Conservation (phyloP, 2,329 filamentous ascomycete genomes). For the Beauveria sp. region DNA sequence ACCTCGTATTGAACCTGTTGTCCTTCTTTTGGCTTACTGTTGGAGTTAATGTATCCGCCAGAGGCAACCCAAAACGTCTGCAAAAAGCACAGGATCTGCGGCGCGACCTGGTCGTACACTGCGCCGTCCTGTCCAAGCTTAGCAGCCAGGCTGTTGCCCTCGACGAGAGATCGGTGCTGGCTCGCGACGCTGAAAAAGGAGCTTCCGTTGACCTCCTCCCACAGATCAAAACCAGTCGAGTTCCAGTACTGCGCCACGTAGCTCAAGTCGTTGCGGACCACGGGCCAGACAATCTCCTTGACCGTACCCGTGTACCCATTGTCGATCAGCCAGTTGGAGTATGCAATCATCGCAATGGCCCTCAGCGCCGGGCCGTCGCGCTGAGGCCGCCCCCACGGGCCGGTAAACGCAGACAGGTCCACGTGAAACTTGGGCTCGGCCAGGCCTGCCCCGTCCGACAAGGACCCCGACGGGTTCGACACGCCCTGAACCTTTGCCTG, state of each 20-base stretch:
- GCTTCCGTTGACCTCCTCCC: conserved; percentile 71
- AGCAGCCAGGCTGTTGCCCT: conserved; percentile 60
- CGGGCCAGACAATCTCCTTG: conserved; percentile 56
- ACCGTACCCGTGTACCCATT: conserved; percentile 57
- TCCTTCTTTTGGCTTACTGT: conserved; percentile 36
- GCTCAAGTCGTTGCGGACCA: conserved; percentile 66
- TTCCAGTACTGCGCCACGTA: conserved; percentile 71
- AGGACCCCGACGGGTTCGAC: conserved; percentile 59
- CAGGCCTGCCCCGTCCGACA: conserved; percentile 46
- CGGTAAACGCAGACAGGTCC: conserved; percentile 56
- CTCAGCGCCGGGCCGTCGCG: conserved; percentile 72
- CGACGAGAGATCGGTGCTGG: conserved; percentile 61
- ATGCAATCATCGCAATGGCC: conserved; percentile 64
- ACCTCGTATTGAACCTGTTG: neutral
- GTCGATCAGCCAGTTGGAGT: conserved; percentile 62
- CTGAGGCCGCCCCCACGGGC: conserved; percentile 70
- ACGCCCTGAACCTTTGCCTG: conserved; percentile 61
- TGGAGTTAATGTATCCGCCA: conserved; percentile 57
- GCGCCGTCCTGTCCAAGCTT: conserved; percentile 52
- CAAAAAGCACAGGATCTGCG: conserved; percentile 64
- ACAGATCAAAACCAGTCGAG: conserved; percentile 63
- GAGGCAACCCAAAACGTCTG: conserved; percentile 64
- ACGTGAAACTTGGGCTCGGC: conserved; percentile 69
- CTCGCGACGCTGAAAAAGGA: conserved; percentile 73
- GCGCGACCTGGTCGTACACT: conserved; percentile 56